A percentile compares a stretch with the other conserved stretches of the same genome.
phyloP scores from a whole-genome alignment of 441 rosid genomes.

The Gossypium trilobum region DNA sequence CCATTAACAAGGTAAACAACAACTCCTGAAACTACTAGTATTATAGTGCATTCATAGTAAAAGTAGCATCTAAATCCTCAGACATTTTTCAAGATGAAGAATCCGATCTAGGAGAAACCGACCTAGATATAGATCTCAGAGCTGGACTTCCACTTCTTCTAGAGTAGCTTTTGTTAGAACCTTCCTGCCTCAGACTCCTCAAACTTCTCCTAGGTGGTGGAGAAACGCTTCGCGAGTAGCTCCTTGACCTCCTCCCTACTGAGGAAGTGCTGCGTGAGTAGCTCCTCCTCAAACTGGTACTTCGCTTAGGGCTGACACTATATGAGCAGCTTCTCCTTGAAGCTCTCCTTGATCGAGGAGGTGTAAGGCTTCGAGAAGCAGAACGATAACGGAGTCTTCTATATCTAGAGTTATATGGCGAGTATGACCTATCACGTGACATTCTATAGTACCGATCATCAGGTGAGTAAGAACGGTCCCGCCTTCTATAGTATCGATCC shows the following conservation, averaged over 20 bases:
- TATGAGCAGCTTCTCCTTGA: conserved; percentile 37
- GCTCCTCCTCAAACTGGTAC: conserved; percentile 24
- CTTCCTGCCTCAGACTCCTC: conserved; percentile 11
- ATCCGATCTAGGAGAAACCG: conserved; percentile 37
- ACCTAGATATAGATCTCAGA: conserved; percentile 44
- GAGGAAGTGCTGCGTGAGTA: conserved; percentile 31
- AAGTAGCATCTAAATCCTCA: background rate
- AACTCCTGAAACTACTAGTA: background rate
- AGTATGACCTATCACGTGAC: conserved; percentile 18
- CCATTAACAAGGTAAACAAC: background rate
- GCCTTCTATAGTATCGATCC: conserved; percentile 19
- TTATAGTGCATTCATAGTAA: background rate
- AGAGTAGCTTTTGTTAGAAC: conserved; percentile 21
- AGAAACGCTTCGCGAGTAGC: conserved; percentile 37
- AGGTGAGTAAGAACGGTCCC: conserved; percentile 10
- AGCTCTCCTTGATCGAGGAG: conserved; percentile 23
- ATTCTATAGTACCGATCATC: conserved; percentile 21
- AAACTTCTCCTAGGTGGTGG: conserved; percentile 27
- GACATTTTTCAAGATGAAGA: conserved; percentile 21
- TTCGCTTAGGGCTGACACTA: conserved; percentile 24
- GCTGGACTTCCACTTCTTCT: conserved; percentile 37
- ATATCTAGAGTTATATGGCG: conserved; percentile 9
- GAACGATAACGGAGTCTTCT: conserved; percentile 18
- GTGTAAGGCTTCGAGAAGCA: conserved; percentile 21
- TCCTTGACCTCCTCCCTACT: conserved; percentile 27